phyloP scores from a whole-genome alignment of 78 protist species.

The Dictyostelium brefeldianum region DNA sequence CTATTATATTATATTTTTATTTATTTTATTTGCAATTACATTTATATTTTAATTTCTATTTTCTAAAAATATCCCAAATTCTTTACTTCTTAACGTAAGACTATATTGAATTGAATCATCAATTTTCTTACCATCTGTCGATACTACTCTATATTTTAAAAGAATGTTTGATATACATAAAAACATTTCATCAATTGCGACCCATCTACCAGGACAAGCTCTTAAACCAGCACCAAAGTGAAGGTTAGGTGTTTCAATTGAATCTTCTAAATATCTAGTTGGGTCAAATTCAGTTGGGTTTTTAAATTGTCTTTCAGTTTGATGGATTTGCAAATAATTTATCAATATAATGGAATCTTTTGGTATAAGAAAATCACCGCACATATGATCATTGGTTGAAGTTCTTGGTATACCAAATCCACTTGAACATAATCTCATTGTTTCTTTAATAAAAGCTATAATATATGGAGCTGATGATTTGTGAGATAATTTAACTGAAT shows the following conservation, averaged over 20 bases:
- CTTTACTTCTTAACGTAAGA: not conserved
- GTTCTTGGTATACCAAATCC: not conserved
- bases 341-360: not conserved
- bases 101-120: slow-evolving; percentile 32
- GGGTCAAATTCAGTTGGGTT: not conserved
- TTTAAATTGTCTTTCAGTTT: not conserved
- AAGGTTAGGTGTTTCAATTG: not conserved
- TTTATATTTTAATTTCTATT: too few species aligned
- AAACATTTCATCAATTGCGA: not conserved
- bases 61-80: too few species aligned
- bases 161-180: slow-evolving; percentile 21
- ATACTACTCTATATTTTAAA: not conserved
- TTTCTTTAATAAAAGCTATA: slow-evolving; percentile 19
- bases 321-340: not conserved
- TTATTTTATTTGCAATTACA: too few species aligned
- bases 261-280: not conserved
- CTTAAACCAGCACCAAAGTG: not conserved
- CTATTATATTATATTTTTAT: too few species aligned
- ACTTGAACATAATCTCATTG: slow-evolving; percentile 7
- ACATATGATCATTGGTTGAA: not conserved
- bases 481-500: not conserved
- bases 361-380: not conserved
- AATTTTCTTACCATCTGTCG: not conserved
- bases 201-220: not conserved
- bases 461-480: not conserved